These are phyloP conservation scores for Dimargaris verticillata DNA, from an alignment of 192 early-diverging fungal species.

Conservation along the genomic window DNA sequence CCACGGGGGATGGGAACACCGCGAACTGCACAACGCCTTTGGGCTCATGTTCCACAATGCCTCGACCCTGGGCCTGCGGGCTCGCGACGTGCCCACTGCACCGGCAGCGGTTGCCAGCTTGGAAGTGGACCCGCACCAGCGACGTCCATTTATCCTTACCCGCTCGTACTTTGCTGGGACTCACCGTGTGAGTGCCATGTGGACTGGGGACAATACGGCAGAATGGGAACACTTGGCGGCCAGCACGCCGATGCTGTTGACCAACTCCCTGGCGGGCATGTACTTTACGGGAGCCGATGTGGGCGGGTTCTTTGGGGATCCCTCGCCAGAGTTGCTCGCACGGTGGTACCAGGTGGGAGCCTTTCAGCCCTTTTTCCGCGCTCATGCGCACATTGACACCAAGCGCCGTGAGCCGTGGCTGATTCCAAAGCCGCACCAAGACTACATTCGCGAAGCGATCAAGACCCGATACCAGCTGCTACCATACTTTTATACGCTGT, in stretches of 20 bases:
- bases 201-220: slow-evolving; percentile 96
- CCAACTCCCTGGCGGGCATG: slow-evolving; percentile 74
- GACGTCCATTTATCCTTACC: slow-evolving; percentile 85
- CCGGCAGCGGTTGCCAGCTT: neutral
- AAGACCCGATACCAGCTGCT: slow-evolving; percentile 71
- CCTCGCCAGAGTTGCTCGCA: slow-evolving; percentile 66
- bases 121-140: slow-evolving; percentile 19
- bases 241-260: slow-evolving; percentile 77
- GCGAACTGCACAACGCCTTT: slow-evolving; percentile 89
- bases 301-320: slow-evolving; percentile 95
- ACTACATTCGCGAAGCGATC: slow-evolving; percentile 61
- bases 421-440: slow-evolving; percentile 70
- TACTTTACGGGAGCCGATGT: slow-evolving; percentile 89
- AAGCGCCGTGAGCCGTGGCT: slow-evolving; percentile 96
- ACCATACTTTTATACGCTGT: slow-evolving; percentile 86
- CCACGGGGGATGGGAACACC: slow-evolving; percentile 76
- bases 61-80: slow-evolving; percentile 61
- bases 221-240: slow-evolving; percentile 71
- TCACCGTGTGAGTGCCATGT: slow-evolving; percentile 88
- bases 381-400: slow-evolving; percentile 93
- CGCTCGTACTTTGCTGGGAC: slow-evolving; percentile 94
- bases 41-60: slow-evolving; percentile 76
- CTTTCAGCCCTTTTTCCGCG: slow-evolving; percentile 95
- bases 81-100: slow-evolving; percentile 17
- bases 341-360: slow-evolving; percentile 97